Base-by-base conservation (phyloP, 2,329 filamentous ascomycete species). In the Pestalotiopsis fici region DNA sequence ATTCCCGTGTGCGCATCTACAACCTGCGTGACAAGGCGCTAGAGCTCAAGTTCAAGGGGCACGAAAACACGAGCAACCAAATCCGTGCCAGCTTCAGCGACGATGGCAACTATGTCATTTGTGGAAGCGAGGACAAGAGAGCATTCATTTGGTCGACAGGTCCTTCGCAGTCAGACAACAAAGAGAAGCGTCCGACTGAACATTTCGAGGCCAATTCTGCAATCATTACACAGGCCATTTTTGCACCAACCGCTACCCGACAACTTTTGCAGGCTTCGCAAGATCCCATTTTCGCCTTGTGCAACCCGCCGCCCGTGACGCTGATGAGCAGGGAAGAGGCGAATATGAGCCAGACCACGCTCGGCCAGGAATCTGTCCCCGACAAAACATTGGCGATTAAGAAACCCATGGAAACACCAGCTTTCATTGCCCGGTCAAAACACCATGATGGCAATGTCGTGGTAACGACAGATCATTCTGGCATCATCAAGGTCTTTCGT, bases 211-310 rank as follows among this genome's bases (percentile, higher is more conserved):
- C 95, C 0, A 94, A 98, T 76, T 89, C 92, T 0, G 90, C 93
- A 25, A 93, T 97, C 68, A 95, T 97, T 3, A 98, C 95, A 0
- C 92, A 91, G n/a, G 93, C 95, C 2, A 82, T 96, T 3, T 91
- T 98, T 75, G 95, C 95, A 0, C 95, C 96, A 0, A 87, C 88
- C 0, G 89, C 88, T 73, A 94, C 94, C 12, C 88, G 93, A 67
- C 91, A 93, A 74, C 83, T 96, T 2, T 86, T 99, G 0, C 90
- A 92, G 63, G 87, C 88, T 15, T 97, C 94, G 0, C 93, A 93
- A 66, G 95, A 99, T 76, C 95, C 96, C 1, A 88, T 99, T n/a
- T 99, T 94, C 78, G 95, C 98, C 73, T 85, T 98, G 1, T 98
- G 96, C 83, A 98, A 98, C 73, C 96, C 96, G 4, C 96, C 95